Percentiles rank a stretch among this genome's conserved stretches.
Evolutionary conservation across 1,284 basidiomycete species (phyloP).

Genomic region (Vanrija sp.): DNA sequence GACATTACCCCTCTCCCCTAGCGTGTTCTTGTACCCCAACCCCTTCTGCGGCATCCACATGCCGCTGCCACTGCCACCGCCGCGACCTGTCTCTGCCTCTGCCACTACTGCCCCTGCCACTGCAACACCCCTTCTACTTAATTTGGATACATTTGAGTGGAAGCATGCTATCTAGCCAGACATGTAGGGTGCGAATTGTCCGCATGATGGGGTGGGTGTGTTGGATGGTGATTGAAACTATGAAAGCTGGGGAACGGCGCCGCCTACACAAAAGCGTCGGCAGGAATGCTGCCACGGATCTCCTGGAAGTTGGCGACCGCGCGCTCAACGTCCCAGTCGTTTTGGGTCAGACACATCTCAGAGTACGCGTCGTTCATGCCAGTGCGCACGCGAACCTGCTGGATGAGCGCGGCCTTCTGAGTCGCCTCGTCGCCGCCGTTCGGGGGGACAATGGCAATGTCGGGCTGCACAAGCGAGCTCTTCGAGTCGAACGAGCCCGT

Average conservation of each 20-base stretch:
- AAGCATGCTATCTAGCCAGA: too few species aligned
- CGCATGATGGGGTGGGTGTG: too few species aligned
- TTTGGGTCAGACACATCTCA: slow-evolving; percentile 73
- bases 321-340: slow-evolving; percentile 71
- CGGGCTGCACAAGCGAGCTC: slow-evolving; percentile 29
- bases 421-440: slow-evolving; percentile 8
- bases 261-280: slow-evolving; percentile 28
- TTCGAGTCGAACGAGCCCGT: slow-evolving; percentile 59
- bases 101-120: too few species aligned
- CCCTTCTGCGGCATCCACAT: too few species aligned
- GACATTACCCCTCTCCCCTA: too few species aligned
- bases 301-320: slow-evolving; percentile 77
- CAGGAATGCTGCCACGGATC: slow-evolving; percentile 38
- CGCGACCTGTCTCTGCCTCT: too few species aligned
- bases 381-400: slow-evolving; percentile 63
- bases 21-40: too few species aligned
- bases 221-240: too few species aligned
- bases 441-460: slow-evolving; percentile 41
- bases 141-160: too few species aligned
- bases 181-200: too few species aligned
- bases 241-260: background rate
- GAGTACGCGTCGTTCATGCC: slow-evolving; percentile 70
- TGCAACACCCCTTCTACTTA: too few species aligned
- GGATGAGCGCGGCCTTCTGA: slow-evolving; percentile 49
- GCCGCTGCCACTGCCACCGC: too few species aligned